Evolutionary conservation across 2,329 filamentous ascomycete genomes (phyloP).

Genomic region (Epichloe festucae): DNA sequence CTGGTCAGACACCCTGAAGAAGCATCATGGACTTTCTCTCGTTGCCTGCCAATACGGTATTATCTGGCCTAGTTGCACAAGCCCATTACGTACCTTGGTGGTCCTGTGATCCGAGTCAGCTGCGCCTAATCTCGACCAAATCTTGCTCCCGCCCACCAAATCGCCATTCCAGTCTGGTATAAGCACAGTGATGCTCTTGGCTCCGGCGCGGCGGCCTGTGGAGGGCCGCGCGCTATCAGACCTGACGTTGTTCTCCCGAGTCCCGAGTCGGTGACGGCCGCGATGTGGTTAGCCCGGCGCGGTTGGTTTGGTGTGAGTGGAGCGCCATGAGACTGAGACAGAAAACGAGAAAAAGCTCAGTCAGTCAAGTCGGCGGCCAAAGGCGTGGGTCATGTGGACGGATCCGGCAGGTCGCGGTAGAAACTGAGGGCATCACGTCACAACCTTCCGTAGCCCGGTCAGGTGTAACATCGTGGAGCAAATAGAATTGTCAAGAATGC

Average conservation of each 20-base stretch:
- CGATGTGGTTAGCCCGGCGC: constrained; percentile 2
- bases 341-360: neutral
- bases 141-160: neutral
- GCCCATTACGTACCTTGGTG: constrained; percentile 6
- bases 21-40: neutral
- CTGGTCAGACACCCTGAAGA: neutral
- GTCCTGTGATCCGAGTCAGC: constrained; percentile 8
- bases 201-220: constrained; percentile 1
- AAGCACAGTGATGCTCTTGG: neutral
- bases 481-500: neutral
- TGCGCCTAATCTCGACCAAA: constrained; percentile 2
- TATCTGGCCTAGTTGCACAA: neutral
- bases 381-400: constrained; percentile 4
- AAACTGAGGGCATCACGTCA: neutral
- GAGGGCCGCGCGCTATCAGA: neutral
- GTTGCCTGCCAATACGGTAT: neutral
- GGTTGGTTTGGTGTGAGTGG: constrained; percentile 1
- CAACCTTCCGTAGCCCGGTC: too few species aligned
- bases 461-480: neutral
- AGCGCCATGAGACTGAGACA: constrained; percentile 1
- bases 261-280: constrained; percentile 2
- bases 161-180: neutral
- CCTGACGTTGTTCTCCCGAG: neutral
- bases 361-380: neutral
- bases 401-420: constrained; percentile 6